phyloP scores from a whole-genome alignment of 2,329 filamentous ascomycete genomes.

The Exophiala phaeomuriformis region DNA sequence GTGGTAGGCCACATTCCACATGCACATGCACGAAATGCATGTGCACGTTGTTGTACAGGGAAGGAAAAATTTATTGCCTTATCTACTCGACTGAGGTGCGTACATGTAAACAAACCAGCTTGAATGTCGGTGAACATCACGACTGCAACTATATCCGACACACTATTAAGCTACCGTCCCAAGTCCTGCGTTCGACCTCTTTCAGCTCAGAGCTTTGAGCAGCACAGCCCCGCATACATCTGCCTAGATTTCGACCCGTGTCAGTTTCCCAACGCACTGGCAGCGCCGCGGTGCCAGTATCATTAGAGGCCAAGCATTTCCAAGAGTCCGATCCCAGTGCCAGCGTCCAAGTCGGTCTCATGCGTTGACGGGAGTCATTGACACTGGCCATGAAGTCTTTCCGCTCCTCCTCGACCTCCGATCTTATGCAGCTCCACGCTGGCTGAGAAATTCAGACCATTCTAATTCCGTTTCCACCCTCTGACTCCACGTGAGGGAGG shows the following conservation, averaged over 20 bases:
- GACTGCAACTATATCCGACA: neutral
- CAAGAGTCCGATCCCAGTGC: constrained; percentile 13
- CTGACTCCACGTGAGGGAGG: constrained; percentile 1
- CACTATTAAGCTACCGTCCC: neutral
- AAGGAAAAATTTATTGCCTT: neutral
- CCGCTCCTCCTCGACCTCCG: constrained; percentile 14
- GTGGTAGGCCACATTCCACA: neutral
- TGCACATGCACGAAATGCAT: neutral
- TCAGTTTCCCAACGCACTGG: neutral
- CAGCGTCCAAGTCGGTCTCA: constrained; percentile 4
- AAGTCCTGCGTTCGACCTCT: neutral
- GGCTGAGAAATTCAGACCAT: constrained; percentile 9
- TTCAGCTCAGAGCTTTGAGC: neutral
- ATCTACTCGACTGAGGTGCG: neutral
- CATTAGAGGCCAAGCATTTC: constrained; percentile 16
- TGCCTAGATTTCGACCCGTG: constrained; percentile 4
- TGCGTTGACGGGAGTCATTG: constrained; percentile 5
- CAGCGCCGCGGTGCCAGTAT: neutral
- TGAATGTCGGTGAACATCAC: neutral
- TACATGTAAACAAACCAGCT: neutral
- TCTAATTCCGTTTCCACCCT: neutral
- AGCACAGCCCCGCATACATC: constrained; percentile 16
- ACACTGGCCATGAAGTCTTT: constrained; percentile 15
- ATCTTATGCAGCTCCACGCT: constrained; percentile 25
- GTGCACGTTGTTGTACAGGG: neutral